Percentiles rank a stretch among this genome's conserved stretches.
phyloP scores from a whole-genome alignment of 1,284 basidiomycete species.

The Laetiporus sulphureus region DNA sequence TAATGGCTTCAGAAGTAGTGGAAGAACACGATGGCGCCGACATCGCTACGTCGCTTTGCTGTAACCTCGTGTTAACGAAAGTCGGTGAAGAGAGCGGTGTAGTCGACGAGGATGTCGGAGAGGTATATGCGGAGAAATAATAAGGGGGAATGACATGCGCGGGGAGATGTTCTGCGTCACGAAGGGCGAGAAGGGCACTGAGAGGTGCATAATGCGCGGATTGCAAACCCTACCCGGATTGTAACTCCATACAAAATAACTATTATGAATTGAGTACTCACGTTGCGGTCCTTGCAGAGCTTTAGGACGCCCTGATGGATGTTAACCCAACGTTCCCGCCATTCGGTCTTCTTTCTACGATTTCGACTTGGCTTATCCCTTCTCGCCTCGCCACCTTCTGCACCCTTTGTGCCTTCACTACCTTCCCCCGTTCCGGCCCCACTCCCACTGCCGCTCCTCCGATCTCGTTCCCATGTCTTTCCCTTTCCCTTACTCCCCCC shows the following conservation, averaged over 20 bases:
- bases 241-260: not conserved
- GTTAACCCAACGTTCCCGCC: conserved; percentile 59
- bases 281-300: conserved; percentile 47
- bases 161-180: conserved; percentile 39
- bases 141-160: conserved; percentile 1
- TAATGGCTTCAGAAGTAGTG: not conserved
- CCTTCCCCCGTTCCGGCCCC: conserved; percentile 2
- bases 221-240: conserved; percentile 29
- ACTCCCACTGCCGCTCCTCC: conserved; percentile 1
- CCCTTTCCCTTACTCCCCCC: conserved; percentile 12
- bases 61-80: too few species aligned
- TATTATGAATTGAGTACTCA: conserved; percentile 23
- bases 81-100: conserved; percentile 7
- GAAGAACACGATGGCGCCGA: not conserved
- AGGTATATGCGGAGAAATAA: not conserved
- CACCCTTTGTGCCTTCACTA: conserved; percentile 8
- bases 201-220: conserved; percentile 40
- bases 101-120: conserved; percentile 1
- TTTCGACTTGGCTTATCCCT: conserved; percentile 12
- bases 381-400: conserved; percentile 8
- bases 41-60: not conserved
- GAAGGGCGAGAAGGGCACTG: conserved; percentile 34
- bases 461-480: conserved; percentile 3
- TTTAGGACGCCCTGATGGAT: conserved; percentile 49
- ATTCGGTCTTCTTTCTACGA: conserved; percentile 36